A percentile compares a stretch with the other conserved stretches of the same genome.
phyloP scores from a whole-genome alignment of 345 rosid genomes.

The Ailanthus altissimus region DNA sequence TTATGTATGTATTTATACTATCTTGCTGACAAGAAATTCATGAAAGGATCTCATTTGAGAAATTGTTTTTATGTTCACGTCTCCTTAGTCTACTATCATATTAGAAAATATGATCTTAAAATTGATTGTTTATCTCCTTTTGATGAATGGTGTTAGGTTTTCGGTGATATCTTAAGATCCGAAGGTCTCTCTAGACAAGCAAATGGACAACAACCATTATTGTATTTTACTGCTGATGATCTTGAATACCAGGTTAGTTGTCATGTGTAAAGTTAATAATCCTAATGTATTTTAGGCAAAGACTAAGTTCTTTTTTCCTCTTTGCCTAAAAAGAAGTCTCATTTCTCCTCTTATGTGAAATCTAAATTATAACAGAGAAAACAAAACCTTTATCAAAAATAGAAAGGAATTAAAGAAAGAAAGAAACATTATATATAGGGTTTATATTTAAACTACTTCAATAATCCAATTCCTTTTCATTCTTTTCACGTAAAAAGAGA shows the following conservation, averaged over 20 bases:
- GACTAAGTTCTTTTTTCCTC: too few relatives aligned
- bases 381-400: too few relatives aligned
- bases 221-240: slow-evolving; percentile 56
- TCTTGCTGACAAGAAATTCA: not conserved
- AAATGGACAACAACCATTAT: slow-evolving; percentile 37
- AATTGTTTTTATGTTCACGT: not conserved
- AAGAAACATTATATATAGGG: too few relatives aligned
- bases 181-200: slow-evolving; percentile 41
- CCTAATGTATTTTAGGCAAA: too few relatives aligned
- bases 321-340: too few relatives aligned
- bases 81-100: not conserved
- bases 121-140: not conserved
- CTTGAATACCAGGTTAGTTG: slow-evolving; percentile 50
- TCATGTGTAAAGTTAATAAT: too few relatives aligned
- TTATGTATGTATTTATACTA: not conserved
- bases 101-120: not conserved
- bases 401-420: too few relatives aligned
- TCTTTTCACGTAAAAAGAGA: too few relatives aligned
- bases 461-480: too few relatives aligned
- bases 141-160: slow-evolving; percentile 33
- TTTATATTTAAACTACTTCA: too few relatives aligned
- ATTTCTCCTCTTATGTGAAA: too few relatives aligned
- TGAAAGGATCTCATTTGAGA: not conserved
- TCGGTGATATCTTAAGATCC: slow-evolving; percentile 48
- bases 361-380: too few relatives aligned